A percentile compares a stretch with the other conserved stretches of the same genome.
Conservation (phyloP, 1,284 basidiomycete species). For the Rhodotorula sp. region DNA sequence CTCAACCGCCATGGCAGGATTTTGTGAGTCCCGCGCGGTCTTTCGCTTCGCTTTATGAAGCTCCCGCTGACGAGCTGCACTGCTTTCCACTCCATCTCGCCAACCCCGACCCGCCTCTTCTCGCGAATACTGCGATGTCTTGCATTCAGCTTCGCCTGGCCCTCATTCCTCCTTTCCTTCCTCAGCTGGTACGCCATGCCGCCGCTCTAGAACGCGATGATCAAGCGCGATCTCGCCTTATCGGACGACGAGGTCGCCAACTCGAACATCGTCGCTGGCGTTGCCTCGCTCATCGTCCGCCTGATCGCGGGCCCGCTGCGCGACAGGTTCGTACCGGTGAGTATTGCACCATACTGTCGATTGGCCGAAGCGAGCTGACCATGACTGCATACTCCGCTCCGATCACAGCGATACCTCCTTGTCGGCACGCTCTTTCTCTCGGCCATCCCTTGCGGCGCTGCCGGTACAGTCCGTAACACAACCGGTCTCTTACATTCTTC, state of each 20-base stretch:
- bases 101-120: not conserved
- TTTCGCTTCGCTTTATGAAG: not conserved
- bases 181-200: slow-evolving; percentile 59
- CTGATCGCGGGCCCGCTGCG: slow-evolving; percentile 59
- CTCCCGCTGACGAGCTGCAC: not conserved
- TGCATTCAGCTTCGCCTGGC: slow-evolving; percentile 34
- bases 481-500: slow-evolving; percentile 56
- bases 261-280: slow-evolving; percentile 61
- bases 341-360: not conserved
- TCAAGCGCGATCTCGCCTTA: slow-evolving; percentile 55
- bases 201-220: slow-evolving; percentile 5
- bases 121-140: no score
- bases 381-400: not conserved
- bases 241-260: slow-evolving; percentile 54
- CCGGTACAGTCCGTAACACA: slow-evolving; percentile 56
- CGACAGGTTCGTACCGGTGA: slow-evolving; percentile 51
- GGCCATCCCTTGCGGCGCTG: slow-evolving; percentile 63
- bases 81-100: not conserved
- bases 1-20: slow-evolving; percentile 32
- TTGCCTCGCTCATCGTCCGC: slow-evolving; percentile 56
- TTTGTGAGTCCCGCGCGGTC: slow-evolving; percentile 4
- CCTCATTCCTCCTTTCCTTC: slow-evolving; percentile 55
- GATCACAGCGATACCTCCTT: slow-evolving; percentile 57
- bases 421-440: slow-evolving; percentile 59
- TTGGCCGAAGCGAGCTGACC: not conserved